phyloP scores from a whole-genome alignment of 441 rosid species.

The Syzygium malaccense region DNA sequence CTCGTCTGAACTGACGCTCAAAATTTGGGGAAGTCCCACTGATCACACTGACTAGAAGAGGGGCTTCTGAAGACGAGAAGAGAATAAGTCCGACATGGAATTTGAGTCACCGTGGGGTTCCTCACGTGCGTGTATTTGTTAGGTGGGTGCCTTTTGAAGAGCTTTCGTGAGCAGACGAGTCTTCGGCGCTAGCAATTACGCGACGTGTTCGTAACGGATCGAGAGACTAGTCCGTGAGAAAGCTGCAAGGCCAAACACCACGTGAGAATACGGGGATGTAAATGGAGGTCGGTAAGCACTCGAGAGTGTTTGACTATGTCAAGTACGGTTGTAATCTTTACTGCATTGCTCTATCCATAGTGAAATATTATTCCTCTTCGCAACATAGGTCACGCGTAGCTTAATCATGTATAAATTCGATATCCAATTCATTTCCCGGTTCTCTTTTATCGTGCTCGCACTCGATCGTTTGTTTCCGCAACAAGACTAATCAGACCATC shows the following conservation, averaged over 20 bases:
- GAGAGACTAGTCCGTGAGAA: neutral
- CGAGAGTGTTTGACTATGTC: too few relatives aligned
- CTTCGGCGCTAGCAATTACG: neutral
- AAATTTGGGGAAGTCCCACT: accelerated
- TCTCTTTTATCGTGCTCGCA: accelerated
- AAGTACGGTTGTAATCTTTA: accelerated
- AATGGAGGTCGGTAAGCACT: neutral
- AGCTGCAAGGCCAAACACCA: neutral
- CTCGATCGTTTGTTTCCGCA: accelerated
- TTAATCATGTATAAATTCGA: neutral
- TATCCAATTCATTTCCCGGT: accelerated
- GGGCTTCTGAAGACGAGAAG: accelerated
- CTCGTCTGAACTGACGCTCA: neutral
- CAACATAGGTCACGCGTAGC: accelerated
- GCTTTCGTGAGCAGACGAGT: neutral
- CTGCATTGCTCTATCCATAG: too few relatives aligned
- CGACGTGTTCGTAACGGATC: neutral
- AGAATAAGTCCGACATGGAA: neutral
- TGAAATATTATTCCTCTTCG: too few relatives aligned
- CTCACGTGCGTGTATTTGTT: neutral
- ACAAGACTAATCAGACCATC: accelerated
- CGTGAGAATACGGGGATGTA: neutral
- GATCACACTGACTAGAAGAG: neutral
- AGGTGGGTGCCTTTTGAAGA: neutral
- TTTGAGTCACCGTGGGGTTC: neutral